Base-by-base conservation (phyloP, 2,329 filamentous ascomycete genomes). In the Xylariales sp. region DNA sequence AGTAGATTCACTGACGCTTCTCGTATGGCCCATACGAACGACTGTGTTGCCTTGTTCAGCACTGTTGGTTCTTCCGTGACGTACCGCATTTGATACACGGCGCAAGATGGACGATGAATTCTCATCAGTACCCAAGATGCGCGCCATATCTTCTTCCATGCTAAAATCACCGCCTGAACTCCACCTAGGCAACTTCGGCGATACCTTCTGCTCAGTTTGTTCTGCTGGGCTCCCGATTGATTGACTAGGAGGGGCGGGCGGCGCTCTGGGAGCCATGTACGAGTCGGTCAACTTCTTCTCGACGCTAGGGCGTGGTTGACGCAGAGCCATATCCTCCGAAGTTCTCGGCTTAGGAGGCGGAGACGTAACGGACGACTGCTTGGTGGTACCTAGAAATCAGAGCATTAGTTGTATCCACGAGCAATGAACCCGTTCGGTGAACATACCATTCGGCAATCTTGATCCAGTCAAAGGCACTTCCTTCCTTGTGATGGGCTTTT, bases 91-190 rank as follows among this genome's bases (percentile, higher is more conserved):
- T 6, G 93, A 97, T 28, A 96, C 86, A 37, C 88, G 81, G 40
- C 88, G 85, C 45, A 97, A 69, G 43, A 96, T 85, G 1, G 87
- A 91, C 18, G 87, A 83, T 21, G 81, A 83, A 29, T 75, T 72
- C 56, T 89, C 86, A 43, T 91, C 88, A 15, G 79, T 82, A 28
- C 81, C 85, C 42, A 95, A 71, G 41, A 96, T 91, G 40, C 90
- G 83, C 38, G 87, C 85, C 79, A 96, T 88, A 56, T 97, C 93
- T 60, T 96, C 90, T 48, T 97, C 91, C 83, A 95, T 81, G 42
- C 85, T 93, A 55, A 96, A 93, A 48, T 95, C 89, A 38, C 83
- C 88, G 37, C 87, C 88, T 29, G 78, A 75, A 60, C 85, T 95
- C 78, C 78, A 87, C 53, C 83, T 74, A 47, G 84, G 78, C 45